Evolutionary conservation across 306 rosid genomes (phyloP), one percentile per base, ranked within the genome.

Genomic region (Erythrophleum fordii): DNA sequence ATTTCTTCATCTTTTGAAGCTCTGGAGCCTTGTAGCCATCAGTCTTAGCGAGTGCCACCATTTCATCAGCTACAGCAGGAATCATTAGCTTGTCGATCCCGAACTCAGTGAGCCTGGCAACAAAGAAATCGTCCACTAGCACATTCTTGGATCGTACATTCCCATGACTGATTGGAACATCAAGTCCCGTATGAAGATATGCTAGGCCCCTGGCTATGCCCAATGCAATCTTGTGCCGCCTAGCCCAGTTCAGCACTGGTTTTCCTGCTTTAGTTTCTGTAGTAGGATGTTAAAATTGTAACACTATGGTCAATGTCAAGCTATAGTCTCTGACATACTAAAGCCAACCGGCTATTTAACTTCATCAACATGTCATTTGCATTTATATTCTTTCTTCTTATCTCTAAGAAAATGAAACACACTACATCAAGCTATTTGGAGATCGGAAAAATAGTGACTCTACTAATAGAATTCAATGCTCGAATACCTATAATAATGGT

Each of bases 11-110:
- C 80, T 78, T 90, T 81, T 96, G 97, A 77, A 96, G 94, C 82
- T 96, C 99, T 0, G 97, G 99, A 20, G 99, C 98, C 82, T 96
- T 96, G 91, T 91, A 92, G 60, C 98, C 98, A 0, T 93, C 95
- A 0, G 89, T 75, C 77, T 93, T 93, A 13, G 99, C 99, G 0
- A 82, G 87, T 0, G 95, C 92, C 68, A 92, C 97, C 70, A 93
- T 92, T 82, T 96, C 99, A 25, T 93, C 99, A 0, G 99, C 98
- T 28, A 96, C 86, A 2, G 97, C 79, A 0, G 97, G 95, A 53
- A 96, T 81, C 99, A 96, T 93, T 60, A 93, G 83, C 86, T 93
- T 93, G 86, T 93, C 98, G 0, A 93, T 98, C 75, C 97, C 89
- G 2, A 88, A 96, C 69, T 96, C 97, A 0, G 93, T 82, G 35